Percentiles rank a stretch among this genome's conserved stretches.
Conservation (phyloP, 257 asterid genomes). For the Mentha longifolia region DNA sequence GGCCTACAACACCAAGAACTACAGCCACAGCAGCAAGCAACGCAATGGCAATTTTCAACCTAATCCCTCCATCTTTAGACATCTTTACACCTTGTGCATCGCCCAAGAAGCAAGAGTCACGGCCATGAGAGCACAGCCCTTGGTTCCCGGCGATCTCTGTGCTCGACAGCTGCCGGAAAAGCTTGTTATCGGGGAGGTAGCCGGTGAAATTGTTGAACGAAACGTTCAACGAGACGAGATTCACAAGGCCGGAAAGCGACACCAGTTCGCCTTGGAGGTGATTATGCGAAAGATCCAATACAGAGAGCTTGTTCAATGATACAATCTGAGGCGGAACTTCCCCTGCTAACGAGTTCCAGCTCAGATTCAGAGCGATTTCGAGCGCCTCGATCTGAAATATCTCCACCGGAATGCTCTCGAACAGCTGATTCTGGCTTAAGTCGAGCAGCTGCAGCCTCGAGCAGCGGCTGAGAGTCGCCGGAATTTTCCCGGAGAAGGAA, state of each 20-base stretch:
- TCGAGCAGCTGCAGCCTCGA: slow-evolving; percentile 73
- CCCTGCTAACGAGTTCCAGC: slow-evolving; percentile 74
- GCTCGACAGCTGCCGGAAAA: slow-evolving; percentile 73
- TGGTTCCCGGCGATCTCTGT: slow-evolving; percentile 63
- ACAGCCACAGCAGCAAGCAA: slow-evolving; percentile 48
- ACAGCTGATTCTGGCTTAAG: slow-evolving; percentile 61
- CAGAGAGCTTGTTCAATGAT: slow-evolving; percentile 62
- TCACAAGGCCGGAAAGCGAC: slow-evolving; percentile 64
- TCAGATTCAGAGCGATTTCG: slow-evolving; percentile 76
- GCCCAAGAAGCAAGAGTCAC: slow-evolving; percentile 62
- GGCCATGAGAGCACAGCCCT: slow-evolving; percentile 66
- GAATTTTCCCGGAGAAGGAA: slow-evolving; percentile 62
- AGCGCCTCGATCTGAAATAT: slow-evolving; percentile 66
- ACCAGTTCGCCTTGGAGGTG: slow-evolving; percentile 64
- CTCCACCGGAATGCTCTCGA: slow-evolving; percentile 61
- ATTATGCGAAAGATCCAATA: slow-evolving; percentile 74
- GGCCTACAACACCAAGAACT: slow-evolving; percentile 61
- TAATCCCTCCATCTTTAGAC: slow-evolving; percentile 9
- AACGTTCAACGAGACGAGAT: slow-evolving; percentile 72
- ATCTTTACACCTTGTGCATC: slow-evolving; percentile 38
- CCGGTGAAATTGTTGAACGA: slow-evolving; percentile 80
- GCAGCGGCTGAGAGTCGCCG: slow-evolving; percentile 58
- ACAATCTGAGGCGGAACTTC: slow-evolving; percentile 64
- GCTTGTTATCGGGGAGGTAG: slow-evolving; percentile 73
- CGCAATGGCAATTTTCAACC: slow-evolving; percentile 62